A percentile compares a stretch with the other conserved stretches of the same genome.
phyloP scores from a whole-genome alignment of 805 yeast genomes.

The Metschnikowia vanudenii region DNA sequence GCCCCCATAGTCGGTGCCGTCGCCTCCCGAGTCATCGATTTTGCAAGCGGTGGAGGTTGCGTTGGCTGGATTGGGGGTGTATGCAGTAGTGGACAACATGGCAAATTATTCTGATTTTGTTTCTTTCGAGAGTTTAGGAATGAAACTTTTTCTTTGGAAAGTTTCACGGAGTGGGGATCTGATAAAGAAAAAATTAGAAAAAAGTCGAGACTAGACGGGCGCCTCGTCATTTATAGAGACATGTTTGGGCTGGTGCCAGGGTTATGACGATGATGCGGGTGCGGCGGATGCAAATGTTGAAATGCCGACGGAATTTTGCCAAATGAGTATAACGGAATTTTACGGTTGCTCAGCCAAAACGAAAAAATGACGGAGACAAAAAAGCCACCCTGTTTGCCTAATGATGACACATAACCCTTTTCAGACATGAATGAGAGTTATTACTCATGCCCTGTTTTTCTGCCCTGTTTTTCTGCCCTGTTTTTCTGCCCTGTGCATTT shows the following conservation, averaged over 20 bases:
- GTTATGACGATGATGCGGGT: not conserved
- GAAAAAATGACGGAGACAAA: not conserved
- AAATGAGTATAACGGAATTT: not conserved
- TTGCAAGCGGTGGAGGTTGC: not conserved
- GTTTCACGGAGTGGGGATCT: too few relatives aligned
- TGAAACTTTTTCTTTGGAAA: too few relatives aligned
- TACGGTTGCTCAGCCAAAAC: not conserved
- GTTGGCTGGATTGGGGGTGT: not conserved
- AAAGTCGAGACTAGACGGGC: not conserved
- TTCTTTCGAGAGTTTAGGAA: too few relatives aligned
- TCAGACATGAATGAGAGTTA: too few relatives aligned
- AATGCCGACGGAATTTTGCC: not conserved
- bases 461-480: too few relatives aligned
- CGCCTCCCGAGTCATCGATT: constrained; percentile 3
- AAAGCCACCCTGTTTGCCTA: not conserved
- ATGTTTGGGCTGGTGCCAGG: not conserved
- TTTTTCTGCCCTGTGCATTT: too few relatives aligned
- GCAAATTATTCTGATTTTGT: too few relatives aligned
- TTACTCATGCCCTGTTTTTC: too few relatives aligned
- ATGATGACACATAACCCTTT: too few relatives aligned
- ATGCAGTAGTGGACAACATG: not conserved
- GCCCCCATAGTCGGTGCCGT: constrained; percentile 28
- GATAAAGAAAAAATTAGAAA: not conserved
- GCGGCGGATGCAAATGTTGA: not conserved
- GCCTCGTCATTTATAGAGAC: too few relatives aligned